These are phyloP conservation scores for Pleurotus platypus DNA, from an alignment of 768 basidiomycete species.

Conservation along the genomic window DNA sequence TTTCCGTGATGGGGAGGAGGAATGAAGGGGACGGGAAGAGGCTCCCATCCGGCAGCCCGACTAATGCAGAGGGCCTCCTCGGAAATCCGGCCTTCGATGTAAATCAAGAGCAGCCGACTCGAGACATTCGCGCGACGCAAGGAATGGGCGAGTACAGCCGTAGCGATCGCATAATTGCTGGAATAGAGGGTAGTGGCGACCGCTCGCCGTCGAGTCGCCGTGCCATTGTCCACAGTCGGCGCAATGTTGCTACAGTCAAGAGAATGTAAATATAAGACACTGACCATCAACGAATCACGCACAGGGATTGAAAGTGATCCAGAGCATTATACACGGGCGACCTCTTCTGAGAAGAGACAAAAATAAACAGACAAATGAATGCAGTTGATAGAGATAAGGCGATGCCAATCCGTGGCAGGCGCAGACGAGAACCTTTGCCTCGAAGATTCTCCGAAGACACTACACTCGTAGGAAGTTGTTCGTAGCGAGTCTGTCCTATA, in stretches of 20 bases:
- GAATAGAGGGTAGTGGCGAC: conserved; percentile 29
- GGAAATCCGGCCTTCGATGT: conserved; percentile 26
- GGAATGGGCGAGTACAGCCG: conserved; percentile 27
- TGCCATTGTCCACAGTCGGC: not conserved
- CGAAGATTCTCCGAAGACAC: not conserved
- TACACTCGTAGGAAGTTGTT: not conserved
- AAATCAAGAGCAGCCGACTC: conserved; percentile 25
- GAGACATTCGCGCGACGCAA: conserved; percentile 20
- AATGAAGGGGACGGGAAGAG: conserved; percentile 22
- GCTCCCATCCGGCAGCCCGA: conserved; percentile 24
- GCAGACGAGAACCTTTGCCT: not conserved
- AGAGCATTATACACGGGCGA: not conserved
- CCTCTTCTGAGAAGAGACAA: not conserved
- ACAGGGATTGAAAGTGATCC: not conserved
- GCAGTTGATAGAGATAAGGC: not conserved
- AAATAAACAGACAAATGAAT: not conserved
- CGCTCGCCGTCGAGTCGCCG: conserved; percentile 9
- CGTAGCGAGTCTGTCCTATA: not conserved
- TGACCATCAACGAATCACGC: not conserved
- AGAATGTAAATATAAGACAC: not conserved
- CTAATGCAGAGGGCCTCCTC: conserved; percentile 25
- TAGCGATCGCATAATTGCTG: conserved; percentile 24
- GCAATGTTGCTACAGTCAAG: not conserved
- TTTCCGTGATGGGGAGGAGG: conserved; percentile 26
- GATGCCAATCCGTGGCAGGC: not conserved